Conservation (phyloP, 116 monocot genomes). For the Posidonia oceanica region DNA sequence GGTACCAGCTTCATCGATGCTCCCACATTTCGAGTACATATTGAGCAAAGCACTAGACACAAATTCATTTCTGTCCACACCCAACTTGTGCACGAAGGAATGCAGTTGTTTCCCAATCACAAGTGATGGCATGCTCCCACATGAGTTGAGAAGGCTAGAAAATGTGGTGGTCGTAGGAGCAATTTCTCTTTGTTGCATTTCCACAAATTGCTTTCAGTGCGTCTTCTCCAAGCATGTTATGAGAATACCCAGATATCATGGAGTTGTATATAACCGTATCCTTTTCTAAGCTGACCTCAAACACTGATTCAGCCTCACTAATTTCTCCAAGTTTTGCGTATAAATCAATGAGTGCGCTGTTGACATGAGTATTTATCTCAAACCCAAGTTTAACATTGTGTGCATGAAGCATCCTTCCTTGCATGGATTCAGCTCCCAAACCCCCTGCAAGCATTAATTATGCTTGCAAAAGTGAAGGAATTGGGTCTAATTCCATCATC, state of each 20-base stretch:
- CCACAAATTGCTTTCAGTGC: slow-evolving; percentile 16
- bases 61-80: slow-evolving; percentile 13
- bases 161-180: slow-evolving; percentile 32
- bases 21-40: slow-evolving; percentile 40
- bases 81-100: slow-evolving; percentile 20
- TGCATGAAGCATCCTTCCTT: slow-evolving; percentile 6
- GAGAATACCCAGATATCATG: slow-evolving; percentile 36
- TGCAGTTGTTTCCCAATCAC: slow-evolving; percentile 30
- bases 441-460: slow-evolving; percentile 7
- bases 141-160: slow-evolving; percentile 31
- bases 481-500: slow-evolving; percentile 6
- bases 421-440: background rate
- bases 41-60: slow-evolving; percentile 34
- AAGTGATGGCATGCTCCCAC: slow-evolving; percentile 22
- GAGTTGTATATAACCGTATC: slow-evolving; percentile 45
- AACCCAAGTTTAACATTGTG: slow-evolving; percentile 7
- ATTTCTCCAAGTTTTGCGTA: slow-evolving; percentile 16
- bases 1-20: slow-evolving; percentile 15
- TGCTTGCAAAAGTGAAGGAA: slow-evolving; percentile 7
- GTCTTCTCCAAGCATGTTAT: slow-evolving; percentile 38
- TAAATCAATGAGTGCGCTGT: slow-evolving; percentile 15
- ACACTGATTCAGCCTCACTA: slow-evolving; percentile 21
- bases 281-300: slow-evolving; percentile 21
- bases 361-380: slow-evolving; percentile 5
- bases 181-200: slow-evolving; percentile 22